These are phyloP conservation scores for Phaeodactylum tricornutum DNA, from an alignment of 108 stramenopile genomes.

Conservation along the genomic window DNA sequence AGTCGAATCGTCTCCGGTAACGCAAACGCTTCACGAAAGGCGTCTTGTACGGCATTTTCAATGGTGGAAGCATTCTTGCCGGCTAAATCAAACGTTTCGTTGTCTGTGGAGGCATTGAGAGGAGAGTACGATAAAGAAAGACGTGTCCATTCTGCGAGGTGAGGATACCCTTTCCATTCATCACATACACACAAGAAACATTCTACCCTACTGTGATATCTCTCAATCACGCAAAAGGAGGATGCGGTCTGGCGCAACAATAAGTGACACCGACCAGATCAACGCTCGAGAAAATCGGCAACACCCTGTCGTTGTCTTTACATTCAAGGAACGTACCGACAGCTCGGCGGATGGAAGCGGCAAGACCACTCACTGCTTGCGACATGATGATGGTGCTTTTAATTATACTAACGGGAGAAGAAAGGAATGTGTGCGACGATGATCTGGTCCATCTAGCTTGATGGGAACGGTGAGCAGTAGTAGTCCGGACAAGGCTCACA, in stretches of 20 bases:
- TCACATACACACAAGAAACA: neutral
- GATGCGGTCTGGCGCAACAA: neutral
- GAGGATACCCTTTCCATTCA: too few species aligned
- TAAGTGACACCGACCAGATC: neutral
- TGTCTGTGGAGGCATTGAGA: constrained; percentile 22
- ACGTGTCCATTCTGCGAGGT: neutral
- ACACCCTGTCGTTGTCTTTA: neutral
- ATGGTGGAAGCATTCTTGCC: constrained; percentile 51
- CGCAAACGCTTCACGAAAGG: constrained; percentile 54
- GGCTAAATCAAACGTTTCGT: constrained; percentile 75
- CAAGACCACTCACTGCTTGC: constrained; percentile 46
- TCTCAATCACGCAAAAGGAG: neutral
- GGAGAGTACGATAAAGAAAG: too few species aligned
- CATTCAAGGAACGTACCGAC: constrained; percentile 13
- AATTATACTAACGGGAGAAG: too few species aligned
- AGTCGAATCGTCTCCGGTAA: constrained; percentile 72
- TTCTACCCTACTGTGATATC: neutral
- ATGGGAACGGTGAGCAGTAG: too few species aligned
- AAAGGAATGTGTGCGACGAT: too few species aligned
- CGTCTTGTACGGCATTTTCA: constrained; percentile 37
- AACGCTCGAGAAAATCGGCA: neutral
- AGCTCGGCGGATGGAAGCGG: constrained; percentile 61
- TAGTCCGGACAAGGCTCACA: too few species aligned
- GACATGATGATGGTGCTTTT: constrained; percentile 13
- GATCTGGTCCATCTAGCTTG: too few species aligned